These are phyloP conservation scores for Neurospora sp. DNA, from an alignment of 2,329 filamentous ascomycete species.

Conservation along the genomic window DNA sequence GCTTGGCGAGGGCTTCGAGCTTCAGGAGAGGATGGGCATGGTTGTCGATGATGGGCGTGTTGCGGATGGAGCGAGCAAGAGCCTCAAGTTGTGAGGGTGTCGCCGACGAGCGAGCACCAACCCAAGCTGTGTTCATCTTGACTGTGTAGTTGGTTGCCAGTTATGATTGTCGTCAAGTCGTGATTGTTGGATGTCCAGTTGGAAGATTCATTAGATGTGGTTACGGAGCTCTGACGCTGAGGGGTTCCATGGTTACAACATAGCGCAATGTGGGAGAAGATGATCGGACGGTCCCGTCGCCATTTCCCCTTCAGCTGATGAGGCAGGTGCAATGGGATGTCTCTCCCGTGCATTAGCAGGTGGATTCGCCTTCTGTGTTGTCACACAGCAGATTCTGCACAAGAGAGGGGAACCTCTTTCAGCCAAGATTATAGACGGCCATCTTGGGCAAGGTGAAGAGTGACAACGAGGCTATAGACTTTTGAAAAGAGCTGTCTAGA, in stretches of 20 bases:
- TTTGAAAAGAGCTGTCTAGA: not conserved
- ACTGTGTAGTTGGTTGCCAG: no score
- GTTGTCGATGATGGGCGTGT: constrained; percentile 60
- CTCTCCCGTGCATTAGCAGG: not conserved
- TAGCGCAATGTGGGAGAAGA: not conserved
- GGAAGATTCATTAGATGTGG: not conserved
- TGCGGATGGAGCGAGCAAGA: constrained; percentile 33
- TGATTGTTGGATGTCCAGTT: not conserved
- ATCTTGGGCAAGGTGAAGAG: not conserved
- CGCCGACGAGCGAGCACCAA: constrained; percentile 16
- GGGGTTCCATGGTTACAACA: not conserved
- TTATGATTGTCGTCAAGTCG: not conserved
- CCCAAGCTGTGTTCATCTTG: constrained; percentile 17
- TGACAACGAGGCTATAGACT: not conserved
- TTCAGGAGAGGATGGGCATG: constrained; percentile 62
- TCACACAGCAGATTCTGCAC: not conserved
- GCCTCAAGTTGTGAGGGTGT: constrained; percentile 21
- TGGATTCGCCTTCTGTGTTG: not conserved
- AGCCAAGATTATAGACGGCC: not conserved
- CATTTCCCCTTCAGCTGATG: not conserved
- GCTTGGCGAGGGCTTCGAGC: constrained; percentile 33
- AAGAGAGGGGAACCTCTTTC: not conserved
- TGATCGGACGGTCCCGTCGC: not conserved
- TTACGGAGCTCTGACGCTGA: not conserved
- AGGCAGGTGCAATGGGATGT: not conserved